A percentile compares a stretch with the other conserved stretches of the same genome.
Conservation (phyloP, 23 red algal species). For the Gracilaria gracilis region DNA sequence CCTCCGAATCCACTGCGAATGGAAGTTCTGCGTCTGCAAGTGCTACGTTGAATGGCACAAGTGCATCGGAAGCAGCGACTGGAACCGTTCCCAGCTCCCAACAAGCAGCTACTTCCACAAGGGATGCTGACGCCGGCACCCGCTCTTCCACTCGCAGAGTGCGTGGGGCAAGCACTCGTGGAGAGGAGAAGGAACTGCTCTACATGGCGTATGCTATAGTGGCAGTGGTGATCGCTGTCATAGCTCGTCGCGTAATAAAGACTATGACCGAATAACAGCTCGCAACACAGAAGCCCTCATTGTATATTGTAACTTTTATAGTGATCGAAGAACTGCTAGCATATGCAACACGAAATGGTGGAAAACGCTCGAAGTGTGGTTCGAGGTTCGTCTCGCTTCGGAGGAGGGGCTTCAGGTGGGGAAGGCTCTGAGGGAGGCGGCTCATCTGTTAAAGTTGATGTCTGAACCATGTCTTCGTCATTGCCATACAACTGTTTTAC, state of each 20-base stretch:
- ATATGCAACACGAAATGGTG: conserved; percentile 35
- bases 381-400: background rate
- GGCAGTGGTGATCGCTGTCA: conserved; percentile 56
- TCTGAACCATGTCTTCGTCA: conserved; percentile 58
- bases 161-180: background rate
- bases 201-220: conserved; percentile 80
- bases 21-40: no score
- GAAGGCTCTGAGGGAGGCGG: background rate
- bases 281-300: background rate
- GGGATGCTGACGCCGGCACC: background rate
- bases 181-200: conserved; percentile 67
- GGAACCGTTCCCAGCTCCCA: background rate
- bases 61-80: background rate
- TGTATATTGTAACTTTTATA: conserved; percentile 17
- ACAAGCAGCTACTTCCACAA: background rate
- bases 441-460: conserved; percentile 19
- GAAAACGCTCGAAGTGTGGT: conserved; percentile 16
- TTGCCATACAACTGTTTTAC: conserved; percentile 69
- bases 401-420: background rate
- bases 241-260: conserved; percentile 58
- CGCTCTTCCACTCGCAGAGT: background rate
- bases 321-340: conserved; percentile 17
- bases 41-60: background rate
- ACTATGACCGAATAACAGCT: conserved; percentile 27
- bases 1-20: background rate